Percentiles rank a stretch among this genome's conserved stretches.
Conservation (phyloP, 2,329 filamentous ascomycete genomes). For the Arthrobotrys conoides region DNA sequence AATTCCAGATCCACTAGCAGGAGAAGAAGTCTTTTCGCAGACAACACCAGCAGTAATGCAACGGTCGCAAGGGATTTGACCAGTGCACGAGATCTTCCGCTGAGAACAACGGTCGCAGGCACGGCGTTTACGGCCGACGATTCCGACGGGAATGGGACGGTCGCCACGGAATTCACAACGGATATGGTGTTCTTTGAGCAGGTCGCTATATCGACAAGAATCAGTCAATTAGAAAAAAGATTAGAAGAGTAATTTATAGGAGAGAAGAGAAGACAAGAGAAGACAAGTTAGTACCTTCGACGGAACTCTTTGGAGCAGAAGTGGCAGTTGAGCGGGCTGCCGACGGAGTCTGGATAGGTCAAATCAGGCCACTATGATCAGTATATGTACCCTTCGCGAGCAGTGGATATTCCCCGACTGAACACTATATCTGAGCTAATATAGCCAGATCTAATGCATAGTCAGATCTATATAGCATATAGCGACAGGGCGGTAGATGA, state of each 20-base stretch:
- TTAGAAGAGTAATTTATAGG: background rate
- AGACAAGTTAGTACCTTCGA: conserved; percentile 30
- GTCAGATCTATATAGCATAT: conserved; percentile 1
- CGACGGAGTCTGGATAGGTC: conserved; percentile 46
- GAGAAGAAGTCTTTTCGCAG: conserved; percentile 51
- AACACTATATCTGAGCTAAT: background rate
- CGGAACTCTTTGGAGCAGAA: conserved; percentile 57
- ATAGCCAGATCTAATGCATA: conserved; percentile 8
- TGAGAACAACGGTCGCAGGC: conserved; percentile 58
- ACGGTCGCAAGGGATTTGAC: conserved; percentile 48
- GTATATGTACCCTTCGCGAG: conserved; percentile 13
- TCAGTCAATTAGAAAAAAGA: no score
- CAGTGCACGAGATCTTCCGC: conserved; percentile 55
- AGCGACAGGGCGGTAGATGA: background rate
- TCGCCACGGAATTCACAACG: conserved; percentile 59
- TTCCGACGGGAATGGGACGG: conserved; percentile 56
- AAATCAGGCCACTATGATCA: conserved; percentile 51
- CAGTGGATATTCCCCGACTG: conserved; percentile 32
- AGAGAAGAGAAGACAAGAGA: background rate
- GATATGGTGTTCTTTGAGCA: conserved; percentile 58
- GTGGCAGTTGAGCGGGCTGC: conserved; percentile 54
- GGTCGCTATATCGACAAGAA: conserved; percentile 26
- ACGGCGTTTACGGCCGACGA: conserved; percentile 56
- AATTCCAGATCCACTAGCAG: background rate
- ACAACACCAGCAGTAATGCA: conserved; percentile 51